Conservation (phyloP, 805 yeast species). For the Cyberlindnera samutprakarnensis region DNA sequence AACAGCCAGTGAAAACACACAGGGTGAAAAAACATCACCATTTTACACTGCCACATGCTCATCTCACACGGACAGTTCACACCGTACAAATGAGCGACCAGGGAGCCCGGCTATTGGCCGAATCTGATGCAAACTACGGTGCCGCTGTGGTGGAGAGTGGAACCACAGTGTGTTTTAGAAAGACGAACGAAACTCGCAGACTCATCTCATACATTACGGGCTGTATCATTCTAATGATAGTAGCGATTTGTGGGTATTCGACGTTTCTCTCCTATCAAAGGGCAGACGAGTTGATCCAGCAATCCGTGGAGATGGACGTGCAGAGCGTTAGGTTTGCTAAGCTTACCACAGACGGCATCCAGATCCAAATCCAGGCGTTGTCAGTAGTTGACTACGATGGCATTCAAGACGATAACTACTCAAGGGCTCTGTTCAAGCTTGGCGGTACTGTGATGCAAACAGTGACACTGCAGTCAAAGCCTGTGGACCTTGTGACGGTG, state of each 20-base stretch:
- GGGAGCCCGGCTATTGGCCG: no score
- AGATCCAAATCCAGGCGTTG: slow-evolving; percentile 25
- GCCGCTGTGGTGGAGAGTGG: no score
- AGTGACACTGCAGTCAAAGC: slow-evolving; percentile 24
- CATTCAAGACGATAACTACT: slow-evolving; percentile 21
- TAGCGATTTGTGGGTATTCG: background rate
- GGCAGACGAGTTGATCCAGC: slow-evolving; percentile 24
- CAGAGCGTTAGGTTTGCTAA: slow-evolving; percentile 25
- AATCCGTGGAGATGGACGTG: slow-evolving; percentile 26
- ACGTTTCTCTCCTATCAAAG: slow-evolving; percentile 10
- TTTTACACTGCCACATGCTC: no score
- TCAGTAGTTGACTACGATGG: slow-evolving; percentile 24
- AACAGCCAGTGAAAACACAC: no score
- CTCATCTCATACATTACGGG: no score
- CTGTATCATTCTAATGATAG: background rate
- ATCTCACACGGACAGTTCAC: no score
- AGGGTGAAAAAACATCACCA: no score
- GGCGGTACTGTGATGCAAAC: slow-evolving; percentile 26
- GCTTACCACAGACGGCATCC: slow-evolving; percentile 25
- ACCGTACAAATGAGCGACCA: no score
- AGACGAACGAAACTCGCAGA: no score
- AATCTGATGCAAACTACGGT: no score
- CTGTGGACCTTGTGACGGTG: slow-evolving; percentile 24
- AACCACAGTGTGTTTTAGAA: no score
- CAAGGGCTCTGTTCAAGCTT: slow-evolving; percentile 21